A percentile compares a stretch with the other conserved stretches of the same genome.
These are phyloP conservation scores for Inosperma sp. DNA, from an alignment of 768 basidiomycete genomes.

Conservation along the genomic window DNA sequence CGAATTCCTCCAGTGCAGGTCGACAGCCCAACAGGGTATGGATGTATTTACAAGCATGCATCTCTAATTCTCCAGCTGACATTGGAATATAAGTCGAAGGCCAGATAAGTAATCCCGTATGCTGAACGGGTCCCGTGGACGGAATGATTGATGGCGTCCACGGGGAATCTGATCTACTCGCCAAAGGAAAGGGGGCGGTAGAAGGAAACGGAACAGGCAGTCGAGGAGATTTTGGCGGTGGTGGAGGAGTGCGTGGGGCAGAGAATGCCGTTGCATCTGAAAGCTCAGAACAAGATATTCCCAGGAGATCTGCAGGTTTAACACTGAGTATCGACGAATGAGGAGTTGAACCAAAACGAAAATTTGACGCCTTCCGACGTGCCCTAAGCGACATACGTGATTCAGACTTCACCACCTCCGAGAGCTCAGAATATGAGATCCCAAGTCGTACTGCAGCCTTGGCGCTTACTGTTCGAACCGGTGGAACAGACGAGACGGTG, in stretches of 20 bases:
- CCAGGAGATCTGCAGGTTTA: conserved; percentile 40
- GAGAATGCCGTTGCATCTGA: conserved; percentile 30
- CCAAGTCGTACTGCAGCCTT: conserved; percentile 28
- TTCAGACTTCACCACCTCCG: neutral
- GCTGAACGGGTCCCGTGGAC: conserved; percentile 38
- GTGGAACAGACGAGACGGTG: neutral
- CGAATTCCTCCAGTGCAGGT: conserved; percentile 49
- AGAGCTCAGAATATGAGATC: conserved; percentile 12
- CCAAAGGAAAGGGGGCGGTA: neutral
- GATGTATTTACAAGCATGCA: conserved; percentile 69
- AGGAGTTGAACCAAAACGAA: conserved; percentile 1
- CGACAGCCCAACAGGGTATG: conserved; percentile 62
- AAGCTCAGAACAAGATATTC: conserved; percentile 34
- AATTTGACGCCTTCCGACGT: neutral
- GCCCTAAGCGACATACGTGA: neutral
- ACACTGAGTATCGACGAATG: conserved; percentile 27
- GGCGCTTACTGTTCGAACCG: conserved; percentile 22
- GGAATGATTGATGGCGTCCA: conserved; percentile 7
- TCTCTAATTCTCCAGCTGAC: conserved; percentile 57
- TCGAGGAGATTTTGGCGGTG: conserved; percentile 16
- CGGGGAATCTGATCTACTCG: neutral
- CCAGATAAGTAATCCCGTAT: conserved; percentile 59
- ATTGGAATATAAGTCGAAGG: conserved; percentile 57
- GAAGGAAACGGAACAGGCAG: neutral
- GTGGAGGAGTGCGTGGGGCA: conserved; percentile 11